Percentiles rank a stretch among this genome's conserved stretches.
Conservation (phyloP, 2,329 filamentous ascomycete genomes). For the Allantophomopsis cytisporea region DNA sequence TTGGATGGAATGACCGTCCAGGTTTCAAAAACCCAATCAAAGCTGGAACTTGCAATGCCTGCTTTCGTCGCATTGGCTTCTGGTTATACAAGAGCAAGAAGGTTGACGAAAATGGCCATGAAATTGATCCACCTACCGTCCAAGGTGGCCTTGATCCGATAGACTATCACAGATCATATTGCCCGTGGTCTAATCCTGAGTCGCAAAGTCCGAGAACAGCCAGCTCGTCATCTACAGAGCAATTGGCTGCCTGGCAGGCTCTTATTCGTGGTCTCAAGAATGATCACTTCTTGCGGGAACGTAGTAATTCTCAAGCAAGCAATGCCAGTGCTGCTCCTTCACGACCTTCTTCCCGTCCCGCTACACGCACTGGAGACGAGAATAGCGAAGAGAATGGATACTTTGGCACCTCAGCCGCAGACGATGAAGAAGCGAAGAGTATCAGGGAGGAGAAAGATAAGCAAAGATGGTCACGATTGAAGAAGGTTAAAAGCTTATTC, state of each 20-base stretch:
- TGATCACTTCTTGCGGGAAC: conserved; percentile 25
- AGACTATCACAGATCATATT: conserved; percentile 69
- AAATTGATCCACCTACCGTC: conserved; percentile 44
- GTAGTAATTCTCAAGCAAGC: conserved; percentile 2
- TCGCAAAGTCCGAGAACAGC: conserved; percentile 37
- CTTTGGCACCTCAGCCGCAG: conserved; percentile 4
- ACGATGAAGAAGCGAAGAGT: conserved; percentile 19
- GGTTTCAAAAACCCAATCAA: conserved; percentile 2
- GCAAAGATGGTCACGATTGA: conserved; percentile 58
- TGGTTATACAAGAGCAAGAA: conserved; percentile 86
- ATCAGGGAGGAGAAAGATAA: conserved; percentile 49
- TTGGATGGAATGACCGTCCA: conserved; percentile 11
- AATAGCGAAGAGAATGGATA: conserved; percentile 8
- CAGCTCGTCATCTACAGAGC: conserved; percentile 16
- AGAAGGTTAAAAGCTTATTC: conserved; percentile 59
- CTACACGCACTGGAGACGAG: conserved; percentile 4
- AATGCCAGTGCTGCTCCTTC: background rate
- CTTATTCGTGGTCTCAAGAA: conserved; percentile 41
- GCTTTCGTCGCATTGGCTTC: conserved; percentile 75
- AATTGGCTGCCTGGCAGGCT: conserved; percentile 38
- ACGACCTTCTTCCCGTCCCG: background rate
- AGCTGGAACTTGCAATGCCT: conserved; percentile 60
- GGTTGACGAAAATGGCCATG: conserved; percentile 35
- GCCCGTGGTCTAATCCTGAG: conserved; percentile 59
- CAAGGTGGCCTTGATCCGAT: conserved; percentile 49